These are phyloP conservation scores for Blepharisma stoltei DNA, from an alignment of 73 alveolate genomes.

Conservation along the genomic window DNA sequence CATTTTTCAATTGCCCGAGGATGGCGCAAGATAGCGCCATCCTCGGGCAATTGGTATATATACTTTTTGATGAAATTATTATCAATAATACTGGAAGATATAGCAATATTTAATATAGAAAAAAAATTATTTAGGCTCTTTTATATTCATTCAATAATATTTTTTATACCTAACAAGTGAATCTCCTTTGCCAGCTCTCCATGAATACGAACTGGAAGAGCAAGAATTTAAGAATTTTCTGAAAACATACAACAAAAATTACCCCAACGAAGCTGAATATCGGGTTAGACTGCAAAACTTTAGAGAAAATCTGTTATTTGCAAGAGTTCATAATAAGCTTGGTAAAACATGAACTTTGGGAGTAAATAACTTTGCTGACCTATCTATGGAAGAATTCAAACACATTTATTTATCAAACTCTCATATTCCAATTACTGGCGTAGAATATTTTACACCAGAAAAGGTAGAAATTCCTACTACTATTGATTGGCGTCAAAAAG, in stretches of 20 bases:
- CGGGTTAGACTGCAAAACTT: constrained; percentile 31
- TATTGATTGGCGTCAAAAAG: constrained; percentile 60
- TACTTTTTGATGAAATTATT: too few relatives aligned
- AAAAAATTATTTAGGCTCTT: too few relatives aligned
- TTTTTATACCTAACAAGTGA: too few relatives aligned
- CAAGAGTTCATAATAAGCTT: constrained; percentile 12
- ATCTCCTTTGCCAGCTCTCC: too few relatives aligned
- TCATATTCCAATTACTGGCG: constrained; percentile 44
- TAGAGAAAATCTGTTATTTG: constrained; percentile 29
- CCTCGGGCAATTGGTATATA: too few relatives aligned
- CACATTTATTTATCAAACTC: constrained; percentile 32
- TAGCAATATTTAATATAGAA: too few relatives aligned
- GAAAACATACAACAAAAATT: constrained; percentile 31
- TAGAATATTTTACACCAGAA: neutral
- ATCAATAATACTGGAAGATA: too few relatives aligned
- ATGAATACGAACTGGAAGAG: neutral
- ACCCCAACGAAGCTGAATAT: constrained; percentile 49
- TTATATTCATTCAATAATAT: too few relatives aligned
- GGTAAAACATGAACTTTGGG: neutral
- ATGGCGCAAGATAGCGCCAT: too few relatives aligned
- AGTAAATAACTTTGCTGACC: constrained; percentile 35
- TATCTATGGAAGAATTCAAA: constrained; percentile 33
- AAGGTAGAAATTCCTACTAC: constrained; percentile 24
- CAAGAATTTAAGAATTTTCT: neutral
- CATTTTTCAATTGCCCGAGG: too few relatives aligned